Base-by-base conservation (phyloP, 2,329 filamentous ascomycete species). In the Fusarium circinatum region DNA sequence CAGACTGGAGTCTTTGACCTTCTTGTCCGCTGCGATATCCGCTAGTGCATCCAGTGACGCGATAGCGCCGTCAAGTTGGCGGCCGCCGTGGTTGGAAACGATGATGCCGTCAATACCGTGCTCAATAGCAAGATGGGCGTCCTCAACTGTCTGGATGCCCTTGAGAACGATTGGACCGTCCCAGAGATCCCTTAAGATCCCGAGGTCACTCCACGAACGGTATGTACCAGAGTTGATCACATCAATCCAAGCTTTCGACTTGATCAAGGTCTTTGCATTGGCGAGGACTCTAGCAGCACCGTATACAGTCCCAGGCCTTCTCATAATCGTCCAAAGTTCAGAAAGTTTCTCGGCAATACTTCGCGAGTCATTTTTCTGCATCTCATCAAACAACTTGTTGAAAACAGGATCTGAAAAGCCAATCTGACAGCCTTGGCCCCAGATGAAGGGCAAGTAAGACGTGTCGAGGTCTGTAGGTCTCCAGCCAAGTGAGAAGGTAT, bases 401-500 rank as follows among this genome's bases (percentile, higher is more conserved):
- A 93, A 94, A 0, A 91, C 89, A 0, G 91, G 91, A 77, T 94
- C 92, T 3, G 86, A 86, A 73, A 94, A 90, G 4, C 91, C 92
- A 6, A 91, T 85, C 49, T 87, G 84, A 57, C 89, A 87, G 6
- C 92, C 92, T 15, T 88, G 79, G 1, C 89, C 88, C 44, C 83
- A 85, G 34, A 90, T 81, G 71, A 93, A 92, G 0, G 91, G 88
- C 0, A 90, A 76, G 75, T 89, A 92, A 6, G 85, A 88, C 20
- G 86, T 85, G 71, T 93, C 91, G 9, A 94, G 85, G 77, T 94
- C 92, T 0, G 84, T 85, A 0, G 92, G 92, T 42, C 93, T 85
- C 92, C 92, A 95, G 2, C 87, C 88, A 41, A 94, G 84, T 18
- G 87, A 86, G 81, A 89, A 93, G 0, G 92, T 94, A 80, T 95